Conservation (phyloP, 2,329 filamentous ascomycete genomes). For the Colletotrichum sublineola region DNA sequence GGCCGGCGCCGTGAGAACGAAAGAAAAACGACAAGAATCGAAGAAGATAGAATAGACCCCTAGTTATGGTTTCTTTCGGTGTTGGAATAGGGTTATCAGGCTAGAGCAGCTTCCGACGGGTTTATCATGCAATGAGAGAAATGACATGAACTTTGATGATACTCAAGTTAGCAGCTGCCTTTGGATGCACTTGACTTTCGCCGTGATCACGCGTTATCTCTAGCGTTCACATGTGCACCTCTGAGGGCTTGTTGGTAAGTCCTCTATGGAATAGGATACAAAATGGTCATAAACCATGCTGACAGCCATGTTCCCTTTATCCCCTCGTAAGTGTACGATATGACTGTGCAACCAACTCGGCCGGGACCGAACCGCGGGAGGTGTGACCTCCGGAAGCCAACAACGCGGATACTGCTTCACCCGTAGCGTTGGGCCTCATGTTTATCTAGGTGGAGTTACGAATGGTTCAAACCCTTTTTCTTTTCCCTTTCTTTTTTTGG, state of each 20-base stretch:
- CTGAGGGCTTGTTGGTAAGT: neutral
- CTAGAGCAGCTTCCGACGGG: conserved; percentile 41
- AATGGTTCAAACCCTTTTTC: neutral
- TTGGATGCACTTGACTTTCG: neutral
- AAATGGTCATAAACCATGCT: neutral
- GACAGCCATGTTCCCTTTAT: neutral
- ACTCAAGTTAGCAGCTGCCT: neutral
- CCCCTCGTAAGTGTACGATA: neutral
- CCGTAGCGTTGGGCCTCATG: neutral
- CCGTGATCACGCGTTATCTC: neutral
- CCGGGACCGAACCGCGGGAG: neutral
- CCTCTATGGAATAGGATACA: neutral
- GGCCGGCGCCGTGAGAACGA: neutral
- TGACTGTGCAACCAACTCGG: neutral
- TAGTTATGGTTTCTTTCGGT: conserved; percentile 41
- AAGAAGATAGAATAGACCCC: conserved; percentile 43
- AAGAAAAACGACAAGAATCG: conserved; percentile 32
- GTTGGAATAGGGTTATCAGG: conserved; percentile 42
- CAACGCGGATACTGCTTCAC: neutral
- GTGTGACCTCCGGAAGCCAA: neutral
- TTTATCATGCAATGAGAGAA: conserved; percentile 41
- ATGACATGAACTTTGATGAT: conserved; percentile 39
- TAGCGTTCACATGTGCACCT: neutral
- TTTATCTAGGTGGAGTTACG: neutral
- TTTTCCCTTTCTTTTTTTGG: neutral